Percentiles rank a stretch among this genome's conserved stretches.
phyloP scores from a whole-genome alignment of 1,139 yeast species.

The Debaryomycetaceae sp. region DNA sequence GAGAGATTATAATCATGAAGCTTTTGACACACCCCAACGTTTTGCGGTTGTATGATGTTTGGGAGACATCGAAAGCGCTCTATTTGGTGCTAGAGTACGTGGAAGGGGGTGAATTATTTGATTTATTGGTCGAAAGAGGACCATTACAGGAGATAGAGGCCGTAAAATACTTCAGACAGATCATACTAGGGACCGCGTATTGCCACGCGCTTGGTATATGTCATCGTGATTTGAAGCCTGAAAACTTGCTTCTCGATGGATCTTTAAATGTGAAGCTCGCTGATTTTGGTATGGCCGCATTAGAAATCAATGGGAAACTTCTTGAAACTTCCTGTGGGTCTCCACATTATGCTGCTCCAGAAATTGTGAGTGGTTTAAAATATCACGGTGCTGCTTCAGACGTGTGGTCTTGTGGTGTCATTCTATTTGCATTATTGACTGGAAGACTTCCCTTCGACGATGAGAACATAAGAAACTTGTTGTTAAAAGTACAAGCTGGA shows the following conservation, averaged over 20 bases:
- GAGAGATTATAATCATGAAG: slow-evolving; percentile 82
- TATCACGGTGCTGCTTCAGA: slow-evolving; percentile 84
- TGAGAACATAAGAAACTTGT: slow-evolving; percentile 66
- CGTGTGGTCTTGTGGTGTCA: slow-evolving; percentile 86
- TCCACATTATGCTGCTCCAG: slow-evolving; percentile 88
- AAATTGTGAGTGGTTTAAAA: slow-evolving; percentile 71
- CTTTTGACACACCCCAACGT: slow-evolving; percentile 73
- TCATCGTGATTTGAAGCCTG: slow-evolving; percentile 81
- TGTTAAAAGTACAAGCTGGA: slow-evolving; percentile 75
- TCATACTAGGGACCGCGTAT: slow-evolving; percentile 74
- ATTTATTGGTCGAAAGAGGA: slow-evolving; percentile 72
- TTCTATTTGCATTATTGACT: slow-evolving; percentile 69
- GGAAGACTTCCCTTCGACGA: slow-evolving; percentile 84
- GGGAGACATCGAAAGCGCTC: slow-evolving; percentile 78
- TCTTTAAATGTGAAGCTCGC: slow-evolving; percentile 71
- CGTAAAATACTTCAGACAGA: slow-evolving; percentile 70
- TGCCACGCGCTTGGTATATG: slow-evolving; percentile 80
- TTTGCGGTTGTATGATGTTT: slow-evolving; percentile 71
- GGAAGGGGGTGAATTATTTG: slow-evolving; percentile 81
- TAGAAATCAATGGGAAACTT: slow-evolving; percentile 67
- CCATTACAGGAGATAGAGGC: slow-evolving; percentile 77
- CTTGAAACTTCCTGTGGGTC: slow-evolving; percentile 82
- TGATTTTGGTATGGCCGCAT: slow-evolving; percentile 86
- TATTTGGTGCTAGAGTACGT: slow-evolving; percentile 76
- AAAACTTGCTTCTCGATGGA: slow-evolving; percentile 65